Evolutionary conservation across 2,329 filamentous ascomycete genomes (phyloP).

Genomic region (Colletotrichum sp.): DNA sequence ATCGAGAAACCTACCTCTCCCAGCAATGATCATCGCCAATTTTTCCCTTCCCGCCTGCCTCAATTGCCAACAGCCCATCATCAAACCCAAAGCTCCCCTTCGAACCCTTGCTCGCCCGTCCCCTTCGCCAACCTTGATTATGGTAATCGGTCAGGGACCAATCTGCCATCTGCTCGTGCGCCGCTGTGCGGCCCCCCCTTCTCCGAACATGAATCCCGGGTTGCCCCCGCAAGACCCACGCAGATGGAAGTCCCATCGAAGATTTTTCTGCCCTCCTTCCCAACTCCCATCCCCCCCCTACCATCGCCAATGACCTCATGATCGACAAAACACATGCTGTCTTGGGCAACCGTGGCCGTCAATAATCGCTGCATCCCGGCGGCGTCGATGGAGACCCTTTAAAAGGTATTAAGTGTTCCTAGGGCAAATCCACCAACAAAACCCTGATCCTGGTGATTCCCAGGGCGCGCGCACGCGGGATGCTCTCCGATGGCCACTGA

Average conservation of each 20-base stretch:
- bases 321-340: conserved; percentile 5
- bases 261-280: conserved; percentile 2
- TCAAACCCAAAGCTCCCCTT: background rate
- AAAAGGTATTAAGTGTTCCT: background rate
- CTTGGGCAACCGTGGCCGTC: conserved; percentile 13
- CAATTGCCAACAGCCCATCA: background rate
- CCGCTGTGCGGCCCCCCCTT: background rate
- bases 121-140: background rate
- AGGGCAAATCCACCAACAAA: conserved; percentile 5
- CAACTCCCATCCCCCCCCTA: background rate
- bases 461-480: background rate
- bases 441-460: conserved; percentile 5
- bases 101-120: background rate
- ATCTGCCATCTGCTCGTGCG: background rate
- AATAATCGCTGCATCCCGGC: conserved; percentile 17
- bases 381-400: conserved; percentile 11
- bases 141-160: background rate
- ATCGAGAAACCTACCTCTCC: conserved; percentile 13
- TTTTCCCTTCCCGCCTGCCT: background rate
- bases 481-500: conserved; percentile 13
- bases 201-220: background rate
- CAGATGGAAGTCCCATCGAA: conserved; percentile 8
- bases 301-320: conserved; percentile 21
- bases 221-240: conserved; percentile 17
- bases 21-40: conserved; percentile 17